phyloP scores from a whole-genome alignment of 2,329 filamentous ascomycete genomes.

The Hysterium pulicare region DNA sequence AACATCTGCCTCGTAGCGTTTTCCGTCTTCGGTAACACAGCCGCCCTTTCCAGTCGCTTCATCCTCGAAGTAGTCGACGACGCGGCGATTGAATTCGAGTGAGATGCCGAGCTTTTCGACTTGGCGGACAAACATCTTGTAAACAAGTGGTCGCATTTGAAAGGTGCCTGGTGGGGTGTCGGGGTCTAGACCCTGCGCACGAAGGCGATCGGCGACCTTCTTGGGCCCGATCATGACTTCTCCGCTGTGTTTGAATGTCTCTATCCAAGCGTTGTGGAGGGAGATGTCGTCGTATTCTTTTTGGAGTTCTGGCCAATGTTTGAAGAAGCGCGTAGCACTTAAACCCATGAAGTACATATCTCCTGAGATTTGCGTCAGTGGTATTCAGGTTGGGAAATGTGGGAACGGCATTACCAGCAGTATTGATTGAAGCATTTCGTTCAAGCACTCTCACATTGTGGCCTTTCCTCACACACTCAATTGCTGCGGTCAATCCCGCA shows the following conservation, averaged over 20 bases:
- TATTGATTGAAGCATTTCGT: slow-evolving; percentile 50
- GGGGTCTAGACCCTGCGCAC: slow-evolving; percentile 42
- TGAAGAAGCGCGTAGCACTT: slow-evolving; percentile 54
- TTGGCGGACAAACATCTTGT: slow-evolving; percentile 53
- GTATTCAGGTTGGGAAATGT: background rate
- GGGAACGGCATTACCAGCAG: slow-evolving; percentile 41
- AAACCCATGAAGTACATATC: slow-evolving; percentile 62
- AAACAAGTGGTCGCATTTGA: slow-evolving; percentile 55
- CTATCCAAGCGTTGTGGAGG: slow-evolving; percentile 54
- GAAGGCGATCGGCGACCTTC: slow-evolving; percentile 51
- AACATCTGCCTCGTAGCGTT: slow-evolving; percentile 41
- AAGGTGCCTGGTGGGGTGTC: slow-evolving; percentile 53
- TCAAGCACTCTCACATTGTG: slow-evolving; percentile 40
- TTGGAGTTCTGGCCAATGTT: slow-evolving; percentile 54
- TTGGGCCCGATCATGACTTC: slow-evolving; percentile 48
- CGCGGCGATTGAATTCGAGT: slow-evolving; percentile 41
- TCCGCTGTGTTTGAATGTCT: slow-evolving; percentile 54
- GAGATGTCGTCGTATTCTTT: slow-evolving; percentile 52
- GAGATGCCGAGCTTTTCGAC: slow-evolving; percentile 45
- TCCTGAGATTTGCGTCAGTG: slow-evolving; percentile 30
- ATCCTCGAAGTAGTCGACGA: slow-evolving; percentile 46
- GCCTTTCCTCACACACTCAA: slow-evolving; percentile 40
- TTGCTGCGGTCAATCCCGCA: slow-evolving; percentile 36
- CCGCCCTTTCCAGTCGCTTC: slow-evolving; percentile 35
- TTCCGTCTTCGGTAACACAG: slow-evolving; percentile 38